Conservation (phyloP, 257 asterid genomes). For the Capsicum pubescens region DNA sequence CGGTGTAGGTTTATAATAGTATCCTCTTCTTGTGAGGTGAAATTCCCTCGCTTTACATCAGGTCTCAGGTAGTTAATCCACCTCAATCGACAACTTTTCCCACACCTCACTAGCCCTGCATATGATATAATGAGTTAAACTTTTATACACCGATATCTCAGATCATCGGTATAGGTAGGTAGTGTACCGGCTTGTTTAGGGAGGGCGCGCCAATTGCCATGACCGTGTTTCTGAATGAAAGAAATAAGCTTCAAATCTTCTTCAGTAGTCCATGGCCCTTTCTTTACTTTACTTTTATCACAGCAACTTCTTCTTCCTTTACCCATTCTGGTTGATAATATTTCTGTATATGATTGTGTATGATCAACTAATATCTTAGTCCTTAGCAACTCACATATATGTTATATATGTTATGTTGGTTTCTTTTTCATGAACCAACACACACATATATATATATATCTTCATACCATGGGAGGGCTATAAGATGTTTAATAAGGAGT, state of each 20-base stretch:
- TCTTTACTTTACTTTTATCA: constrained; percentile 67
- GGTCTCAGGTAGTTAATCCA: constrained; percentile 89
- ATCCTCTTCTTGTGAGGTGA: constrained; percentile 64
- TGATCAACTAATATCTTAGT: background rate
- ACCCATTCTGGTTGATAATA: constrained; percentile 38
- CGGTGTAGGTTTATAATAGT: constrained; percentile 63
- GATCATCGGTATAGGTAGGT: too few relatives aligned
- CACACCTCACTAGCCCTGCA: constrained; percentile 70
- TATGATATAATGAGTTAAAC: background rate
- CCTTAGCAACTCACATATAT: background rate
- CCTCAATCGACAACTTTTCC: constrained; percentile 83
- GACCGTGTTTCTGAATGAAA: constrained; percentile 62
- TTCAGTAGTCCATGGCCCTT: constrained; percentile 73
- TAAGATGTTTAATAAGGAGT: background rate
- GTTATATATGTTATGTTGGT: background rate
- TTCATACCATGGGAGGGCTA: background rate
- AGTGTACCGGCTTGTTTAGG: constrained; percentile 71
- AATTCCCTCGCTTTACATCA: constrained; percentile 72
- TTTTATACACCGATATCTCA: background rate
- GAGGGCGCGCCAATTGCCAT: constrained; percentile 80
- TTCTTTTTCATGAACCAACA: background rate
- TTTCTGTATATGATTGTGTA: background rate
- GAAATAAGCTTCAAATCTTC: constrained; percentile 63
- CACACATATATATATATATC: background rate
- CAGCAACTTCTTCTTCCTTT: constrained; percentile 77